Evolutionary conservation across 2,329 filamentous ascomycete species (phyloP).

Genomic region (Ceratocystis variospora): DNA sequence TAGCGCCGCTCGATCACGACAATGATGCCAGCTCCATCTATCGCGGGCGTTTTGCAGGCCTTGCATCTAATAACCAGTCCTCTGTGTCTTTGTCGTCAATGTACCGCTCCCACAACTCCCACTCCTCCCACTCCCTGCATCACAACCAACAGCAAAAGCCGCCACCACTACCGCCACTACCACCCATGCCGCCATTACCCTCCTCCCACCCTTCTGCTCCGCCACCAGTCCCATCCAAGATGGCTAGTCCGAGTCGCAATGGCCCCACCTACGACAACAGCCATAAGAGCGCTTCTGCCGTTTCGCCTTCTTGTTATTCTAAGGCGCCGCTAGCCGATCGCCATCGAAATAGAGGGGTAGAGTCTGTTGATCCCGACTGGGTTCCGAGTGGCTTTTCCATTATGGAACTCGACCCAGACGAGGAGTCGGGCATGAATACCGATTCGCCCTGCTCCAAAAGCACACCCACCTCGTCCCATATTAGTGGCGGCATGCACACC

Average conservation of each 20-base stretch:
- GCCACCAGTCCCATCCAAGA: not conserved
- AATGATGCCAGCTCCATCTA: not conserved
- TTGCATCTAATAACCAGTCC: conserved; percentile 17
- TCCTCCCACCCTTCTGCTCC: not conserved
- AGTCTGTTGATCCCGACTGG: conserved; percentile 25
- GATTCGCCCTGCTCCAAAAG: conserved; percentile 18
- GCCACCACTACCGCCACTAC: conserved; percentile 18
- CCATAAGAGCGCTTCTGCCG: conserved; percentile 20
- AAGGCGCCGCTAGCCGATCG: conserved; percentile 7
- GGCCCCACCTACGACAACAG: not conserved
- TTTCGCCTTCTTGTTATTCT: not conserved
- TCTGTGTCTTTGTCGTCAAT: conserved; percentile 16
- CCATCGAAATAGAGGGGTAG: conserved; percentile 23
- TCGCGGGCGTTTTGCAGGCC: conserved; percentile 15
- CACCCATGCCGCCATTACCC: not conserved
- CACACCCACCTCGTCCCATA: conserved; percentile 11
- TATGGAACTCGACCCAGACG: conserved; percentile 20
- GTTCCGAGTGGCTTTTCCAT: conserved; percentile 24
- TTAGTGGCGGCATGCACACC: conserved; percentile 12
- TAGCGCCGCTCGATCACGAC: not conserved
- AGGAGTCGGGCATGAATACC: conserved; percentile 23
- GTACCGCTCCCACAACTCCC: conserved; percentile 2
- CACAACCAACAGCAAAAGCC: not conserved
- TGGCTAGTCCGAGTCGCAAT: conserved; percentile 6
- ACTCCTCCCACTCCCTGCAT: not conserved